Base-by-base conservation (phyloP, 2,329 filamentous ascomycete species). In the Penicillium aurantiogriseum region DNA sequence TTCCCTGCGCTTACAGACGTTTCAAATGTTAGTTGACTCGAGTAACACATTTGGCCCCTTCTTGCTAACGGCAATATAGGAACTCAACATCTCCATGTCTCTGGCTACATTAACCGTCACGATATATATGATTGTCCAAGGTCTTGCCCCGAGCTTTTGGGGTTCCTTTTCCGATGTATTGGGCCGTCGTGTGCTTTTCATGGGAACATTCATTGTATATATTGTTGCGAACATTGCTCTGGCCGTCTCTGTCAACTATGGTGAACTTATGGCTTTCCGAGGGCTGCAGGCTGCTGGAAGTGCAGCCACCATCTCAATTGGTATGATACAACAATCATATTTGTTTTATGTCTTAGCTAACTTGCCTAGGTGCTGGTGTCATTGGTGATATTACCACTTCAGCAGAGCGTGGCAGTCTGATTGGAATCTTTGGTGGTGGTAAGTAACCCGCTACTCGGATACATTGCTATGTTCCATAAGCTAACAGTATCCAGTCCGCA, bases 71-170 rank as follows among this genome's bases (percentile, higher is more conserved):
- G 8, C 33, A 43, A n/a, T 44, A 15, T 29, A 66, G 55, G 59
- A 69, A 21, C 57, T 74, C 8, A 29, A 67, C 35, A 54, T 72
- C 42, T 71, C 66, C 8, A 65, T 67, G 49, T 61, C 69, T 13
- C 56, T 72, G 3, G 63, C 71, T 19, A 72, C 69, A 13, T 59
- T 76, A n/a, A 76, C 74, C 1, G 67, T 76, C 19, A 76, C 74
- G 0, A 58, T 73, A 36, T 84, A 83, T 61, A 77, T 81, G 67
- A 72, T 83, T 49, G 69, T 82, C 4, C 81, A 83, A 67, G 82
- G 79, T 6, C 66, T 83, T 17, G 76, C 79, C 3, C 80, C 81
- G 0, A 70, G 76, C 4, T 71, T 83, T 50, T 83, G 79, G 77
- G 79, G 77, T 8, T 74, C 79, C 0, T 68, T 83, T 9, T 79